Evolutionary conservation across 179 eudicot genomes (phyloP).

Genomic region (Dionaea muscipula): DNA sequence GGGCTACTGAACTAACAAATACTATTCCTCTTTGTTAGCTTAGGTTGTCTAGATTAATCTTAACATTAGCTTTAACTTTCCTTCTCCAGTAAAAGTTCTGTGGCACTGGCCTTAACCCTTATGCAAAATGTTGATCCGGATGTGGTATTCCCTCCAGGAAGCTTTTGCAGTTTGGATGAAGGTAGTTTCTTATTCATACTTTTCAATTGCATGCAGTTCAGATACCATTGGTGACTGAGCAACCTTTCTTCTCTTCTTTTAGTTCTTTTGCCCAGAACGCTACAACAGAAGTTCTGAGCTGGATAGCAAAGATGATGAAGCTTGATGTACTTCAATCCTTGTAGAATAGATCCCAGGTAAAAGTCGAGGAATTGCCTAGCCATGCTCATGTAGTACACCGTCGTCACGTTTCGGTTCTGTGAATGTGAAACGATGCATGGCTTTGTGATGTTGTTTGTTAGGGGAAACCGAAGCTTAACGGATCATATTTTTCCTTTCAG

Average conservation of each 20-base stretch:
- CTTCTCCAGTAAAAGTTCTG: conserved; percentile 56
- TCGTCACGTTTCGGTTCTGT: no score
- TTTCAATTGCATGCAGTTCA: background rate
- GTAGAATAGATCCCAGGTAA: no score
- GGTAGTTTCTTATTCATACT: conserved; percentile 22
- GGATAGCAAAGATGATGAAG: background rate
- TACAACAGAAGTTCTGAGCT: conserved; percentile 14
- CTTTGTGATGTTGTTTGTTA: no score
- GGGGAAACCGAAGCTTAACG: no score
- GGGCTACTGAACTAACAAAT: no score
- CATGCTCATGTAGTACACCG: no score
- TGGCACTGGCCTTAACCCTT: conserved; percentile 37
- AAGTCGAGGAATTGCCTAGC: no score
- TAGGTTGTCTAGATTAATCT: no score
- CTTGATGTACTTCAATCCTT: background rate
- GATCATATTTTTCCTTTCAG: no score
- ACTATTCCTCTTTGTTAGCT: no score
- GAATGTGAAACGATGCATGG: no score
- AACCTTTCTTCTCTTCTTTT: conserved; percentile 10
- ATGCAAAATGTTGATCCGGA: conserved; percentile 46
- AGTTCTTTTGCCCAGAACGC: conserved; percentile 54
- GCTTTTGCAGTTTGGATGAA: conserved; percentile 67
- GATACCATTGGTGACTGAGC: background rate
- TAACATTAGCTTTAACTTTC: background rate
- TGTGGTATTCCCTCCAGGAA: conserved; percentile 48